phyloP scores from a whole-genome alignment of 1,284 basidiomycete species.

The Kalmanozyma brasiliensis region DNA sequence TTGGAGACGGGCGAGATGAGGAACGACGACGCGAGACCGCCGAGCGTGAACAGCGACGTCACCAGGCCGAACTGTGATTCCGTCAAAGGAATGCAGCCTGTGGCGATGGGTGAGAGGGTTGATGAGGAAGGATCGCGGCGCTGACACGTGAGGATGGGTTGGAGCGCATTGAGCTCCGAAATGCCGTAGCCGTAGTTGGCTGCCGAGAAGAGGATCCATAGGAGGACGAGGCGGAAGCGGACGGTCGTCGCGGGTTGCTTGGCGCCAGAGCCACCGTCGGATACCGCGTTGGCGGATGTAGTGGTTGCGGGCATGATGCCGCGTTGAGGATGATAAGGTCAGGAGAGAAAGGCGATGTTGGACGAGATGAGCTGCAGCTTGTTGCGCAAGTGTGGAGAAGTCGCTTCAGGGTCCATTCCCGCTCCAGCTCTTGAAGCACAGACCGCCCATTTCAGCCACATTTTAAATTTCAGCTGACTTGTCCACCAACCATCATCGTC shows the following conservation, averaged over 20 bases:
- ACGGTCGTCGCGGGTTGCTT: constrained; percentile 27
- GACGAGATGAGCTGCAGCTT: neutral
- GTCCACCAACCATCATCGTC: constrained; percentile 22
- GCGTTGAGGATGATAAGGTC: too few species aligned
- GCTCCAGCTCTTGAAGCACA: constrained; percentile 8
- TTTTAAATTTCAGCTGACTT: neutral
- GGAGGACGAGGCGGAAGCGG: constrained; percentile 38
- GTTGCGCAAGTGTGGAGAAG: constrained; percentile 11
- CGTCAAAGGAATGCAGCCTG: constrained; percentile 43
- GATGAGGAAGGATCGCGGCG: constrained; percentile 9
- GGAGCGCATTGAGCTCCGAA: constrained; percentile 63
- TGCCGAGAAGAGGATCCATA: constrained; percentile 57
- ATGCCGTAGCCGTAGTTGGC: constrained; percentile 65
- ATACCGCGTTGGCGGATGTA: neutral
- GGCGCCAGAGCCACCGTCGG: neutral
- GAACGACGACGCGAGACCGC: constrained; percentile 78
- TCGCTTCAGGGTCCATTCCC: constrained; percentile 16
- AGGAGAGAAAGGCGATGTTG: too few species aligned
- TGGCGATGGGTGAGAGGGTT: constrained; percentile 20
- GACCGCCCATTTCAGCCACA: neutral
- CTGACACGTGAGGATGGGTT: constrained; percentile 50
- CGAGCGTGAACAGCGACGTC: constrained; percentile 86
- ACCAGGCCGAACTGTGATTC: constrained; percentile 76
- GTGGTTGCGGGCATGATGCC: constrained; percentile 4
- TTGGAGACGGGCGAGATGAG: constrained; percentile 38